These are phyloP conservation scores for Cryptosporidium ryanae DNA, from an alignment of 169 alveolate species.

Conservation along the genomic window DNA sequence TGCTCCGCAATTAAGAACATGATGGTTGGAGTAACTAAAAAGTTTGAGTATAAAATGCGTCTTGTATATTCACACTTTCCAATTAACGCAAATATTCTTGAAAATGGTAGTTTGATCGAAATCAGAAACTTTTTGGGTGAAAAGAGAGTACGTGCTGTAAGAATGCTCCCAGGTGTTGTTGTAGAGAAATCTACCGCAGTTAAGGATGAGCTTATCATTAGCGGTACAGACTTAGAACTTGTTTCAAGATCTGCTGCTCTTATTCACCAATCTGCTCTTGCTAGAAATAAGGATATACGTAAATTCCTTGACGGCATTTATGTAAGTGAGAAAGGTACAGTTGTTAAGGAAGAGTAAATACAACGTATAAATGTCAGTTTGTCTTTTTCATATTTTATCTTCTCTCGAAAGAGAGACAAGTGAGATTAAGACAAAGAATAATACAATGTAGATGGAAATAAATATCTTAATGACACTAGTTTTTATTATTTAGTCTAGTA, in stretches of 20 bases:
- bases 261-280: constrained; percentile 96
- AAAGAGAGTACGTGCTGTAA: constrained; percentile 94
- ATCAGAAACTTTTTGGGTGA: constrained; percentile 99
- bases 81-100: constrained; percentile 94
- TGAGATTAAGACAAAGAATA: too few species aligned
- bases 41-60: constrained; percentile 98
- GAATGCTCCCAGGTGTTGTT: constrained; percentile 93
- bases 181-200: constrained; percentile 91
- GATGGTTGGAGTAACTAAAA: constrained; percentile 97
- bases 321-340: constrained; percentile 95
- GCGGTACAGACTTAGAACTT: constrained; percentile 96
- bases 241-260: constrained; percentile 98
- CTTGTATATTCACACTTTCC: constrained; percentile 99
- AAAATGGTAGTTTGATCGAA: constrained; percentile 95
- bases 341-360: constrained; percentile 86
- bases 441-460: too few species aligned
- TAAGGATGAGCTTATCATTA: constrained; percentile 96
- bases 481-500: not conserved
- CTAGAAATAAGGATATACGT: constrained; percentile 98
- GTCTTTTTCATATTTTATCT: too few species aligned
- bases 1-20: constrained; percentile 96
- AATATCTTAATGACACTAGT: not conserved
- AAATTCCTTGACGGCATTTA: constrained; percentile 99
- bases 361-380: not conserved
- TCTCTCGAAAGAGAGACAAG: too few species aligned